Evolutionary conservation across 495 filamentous ascomycete genomes (phyloP), one percentile per base, ranked within the genome.

Genomic region (Delitschia confertaspora): DNA sequence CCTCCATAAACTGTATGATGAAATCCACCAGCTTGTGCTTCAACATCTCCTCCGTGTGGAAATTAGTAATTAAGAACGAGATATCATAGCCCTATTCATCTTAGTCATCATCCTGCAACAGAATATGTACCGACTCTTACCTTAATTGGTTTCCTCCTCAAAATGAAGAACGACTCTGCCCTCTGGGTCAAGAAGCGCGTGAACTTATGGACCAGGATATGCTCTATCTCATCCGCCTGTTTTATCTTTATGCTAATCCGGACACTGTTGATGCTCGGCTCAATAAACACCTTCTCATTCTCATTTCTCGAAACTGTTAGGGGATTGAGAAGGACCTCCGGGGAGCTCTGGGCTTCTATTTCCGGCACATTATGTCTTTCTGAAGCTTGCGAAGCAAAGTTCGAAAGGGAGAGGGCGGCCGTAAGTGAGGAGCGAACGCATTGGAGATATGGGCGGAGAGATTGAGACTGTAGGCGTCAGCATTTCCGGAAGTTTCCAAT

Each of bases 11-110:
- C 51, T 95, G 80, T 47, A 99, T 93, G 47, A 96, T 91, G 57
- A 98, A 98, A 59, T 98, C 91, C 7, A 98, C 93, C 48, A 98
- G 69, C 68, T 98, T 95, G 60, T 98, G 87, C 69, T 95, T 96
- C 58, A 96, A 64, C 86, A 99, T 91, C 56, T 88, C 82, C 61
- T 96, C 93, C 13, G 89, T 95, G 56, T 99, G 91, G 71, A 85
- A 87, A 64, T 99, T 96, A 10, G 93, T 96, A 54, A 99, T 89
- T 56, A 99, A 66, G 72, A 99, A 96, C 2, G 88, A 95, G 59
- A 99, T 99, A 51, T 99, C 91, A 58, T 96, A 96, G 47, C 88
- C 93, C 88, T 95, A 44, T 25, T 43, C 34, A 23, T 25, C 24
- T 57, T 20, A 57, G 45, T 14, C 4, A 44, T 13, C 4, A 26